Base-by-base conservation (phyloP, 306 rosid species). In the Castanea crenata region DNA sequence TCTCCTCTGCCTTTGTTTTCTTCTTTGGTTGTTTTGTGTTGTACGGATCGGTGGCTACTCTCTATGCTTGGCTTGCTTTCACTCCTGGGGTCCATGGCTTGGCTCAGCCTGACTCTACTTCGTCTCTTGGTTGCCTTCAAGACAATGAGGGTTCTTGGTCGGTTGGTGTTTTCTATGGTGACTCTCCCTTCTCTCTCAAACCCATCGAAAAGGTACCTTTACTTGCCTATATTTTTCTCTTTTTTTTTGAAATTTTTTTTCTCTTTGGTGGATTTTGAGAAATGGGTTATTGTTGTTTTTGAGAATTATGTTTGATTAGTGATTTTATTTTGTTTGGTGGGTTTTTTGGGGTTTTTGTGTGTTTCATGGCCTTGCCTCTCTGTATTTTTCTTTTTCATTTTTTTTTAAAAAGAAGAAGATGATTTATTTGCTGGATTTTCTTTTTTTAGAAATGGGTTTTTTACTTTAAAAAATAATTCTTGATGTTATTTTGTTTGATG, bases 71-170 rank as follows among this genome's bases (percentile, higher is more conserved):
- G 97, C 87, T 96, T 16, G 91, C 88, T 73, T 93, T 91, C 78
- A 72, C 94, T 8, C 99, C 99, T 2, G 27, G 80, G 44, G 88
- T 91, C 5, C 91, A 87, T 10, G n/a, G 90, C 21, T 35, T 31
- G 12, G 12, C n/a, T 15, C 21, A 3, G 9, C 75, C 63, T 34
- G 64, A 85, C n/a, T 57, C 46, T 38, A 38, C 3, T 38, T 38
- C 89, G 4, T 54, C 85, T 58, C 83, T 82, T 38, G 99, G 96
- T 2, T 96, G 99, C 74, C 94, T 81, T 21, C 95, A 87, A 29
- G 99, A 96, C 87, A 96, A 90, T 88, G 99, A 96, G 88, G 99
- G 99, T 59, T 96, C 98, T 52, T 96, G 99, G 99, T 93, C 99
- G 54, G 83, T 96, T 74, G 99, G 99, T 74, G 81, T 96, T 61